Base-by-base conservation (phyloP, 768 basidiomycete genomes). In the Calocera viscosa region DNA sequence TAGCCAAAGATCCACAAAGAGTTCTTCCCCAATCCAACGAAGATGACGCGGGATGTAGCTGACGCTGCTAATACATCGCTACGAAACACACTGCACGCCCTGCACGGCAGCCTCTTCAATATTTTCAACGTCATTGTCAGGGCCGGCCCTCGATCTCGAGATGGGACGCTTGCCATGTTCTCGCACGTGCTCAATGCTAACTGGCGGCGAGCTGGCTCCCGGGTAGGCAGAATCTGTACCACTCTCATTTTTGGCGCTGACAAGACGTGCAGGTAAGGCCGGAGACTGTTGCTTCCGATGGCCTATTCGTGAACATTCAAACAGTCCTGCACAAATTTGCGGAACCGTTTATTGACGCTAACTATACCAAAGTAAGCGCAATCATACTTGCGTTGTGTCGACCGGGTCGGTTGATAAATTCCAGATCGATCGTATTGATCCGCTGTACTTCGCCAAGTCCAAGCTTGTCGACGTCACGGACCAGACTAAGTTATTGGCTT, bases 331-430 rank as follows among this genome's bases (percentile, higher is more conserved):
- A 93, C 60, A 84, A 86, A 16, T 89, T 99, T 72, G 88, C 92
- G 32, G 91, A 94, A 70, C 95, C 95, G 0, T 95, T 97, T 72
- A 91, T 98, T 82, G 95, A 98, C 74, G 86, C 90, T 0, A 84
- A 82, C 65, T 97, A 88, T 71, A 84, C 87, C 47, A 98, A 96
- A 83, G 94, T 89, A 67, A 30, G 71, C 65, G 64, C 30, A 10
- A 1, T 53, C 17, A 28, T 41, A 32, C 34, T 22, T 11, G 65
- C n/a, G 28, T 26, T 40, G 24, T 65, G 38, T 7, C 24, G 17
- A 12, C 30, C 14, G 17, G 53, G 64, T 49, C 10, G 11, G 66
- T 60, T 63, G 32, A 60, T 35, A 67, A 14, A 68, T 19, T 12
- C 24, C 67, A 96, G 91, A 88, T 99, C 72, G 89, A 96, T 74